Evolutionary conservation across 2,329 filamentous ascomycete genomes (phyloP), one percentile per base, ranked within the genome.

Genomic region (Colletotrichum liaoningense): DNA sequence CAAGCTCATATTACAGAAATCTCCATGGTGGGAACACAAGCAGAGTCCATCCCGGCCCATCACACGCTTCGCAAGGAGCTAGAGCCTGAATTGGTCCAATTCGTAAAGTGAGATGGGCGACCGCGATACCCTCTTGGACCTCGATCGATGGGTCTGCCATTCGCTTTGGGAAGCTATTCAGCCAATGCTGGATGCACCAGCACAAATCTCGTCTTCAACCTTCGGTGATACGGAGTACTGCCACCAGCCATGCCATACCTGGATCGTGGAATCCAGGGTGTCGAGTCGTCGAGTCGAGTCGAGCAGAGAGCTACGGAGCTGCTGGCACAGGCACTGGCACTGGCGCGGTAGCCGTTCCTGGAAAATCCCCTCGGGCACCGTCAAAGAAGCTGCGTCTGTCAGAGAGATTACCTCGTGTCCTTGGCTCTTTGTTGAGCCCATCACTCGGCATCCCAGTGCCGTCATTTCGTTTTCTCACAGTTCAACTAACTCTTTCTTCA

Each of bases 1-100:
- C 67, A 57, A 70, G 70, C 70, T 73, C 70, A 73, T 72, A 69
- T 70, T 70, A 70, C 60, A 66, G 67, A 73, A 73, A 66, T 73
- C 67, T 70, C 70, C 60, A 70, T 65, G 70, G 70, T 73, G 70
- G 70, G 56, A 73, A 73, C 70, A 70, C 67, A 64, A 59, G 70
- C 24, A 72, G 52, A 58, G 63, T 59, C 54, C 54, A 69, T 69
- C 66, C 66, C 42, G 70, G 70, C 64, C 42, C 64, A 66, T 42
- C 62, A 70, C 55, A 26, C 35, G 28, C 54, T 57, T 57, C 16
- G 28, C 54, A 54, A 72, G 64, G 69, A 72, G 69, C 22, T 63
- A 68, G 69, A 56, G 49, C 69, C 65, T 62, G 58, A 67, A 69
- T 68, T 55, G 64, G 49, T 16, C 38, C 65, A 67, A 16, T 35